Evolutionary conservation across 1,284 basidiomycete species (phyloP).

Genomic region (Bondarzewia mesenterica): DNA sequence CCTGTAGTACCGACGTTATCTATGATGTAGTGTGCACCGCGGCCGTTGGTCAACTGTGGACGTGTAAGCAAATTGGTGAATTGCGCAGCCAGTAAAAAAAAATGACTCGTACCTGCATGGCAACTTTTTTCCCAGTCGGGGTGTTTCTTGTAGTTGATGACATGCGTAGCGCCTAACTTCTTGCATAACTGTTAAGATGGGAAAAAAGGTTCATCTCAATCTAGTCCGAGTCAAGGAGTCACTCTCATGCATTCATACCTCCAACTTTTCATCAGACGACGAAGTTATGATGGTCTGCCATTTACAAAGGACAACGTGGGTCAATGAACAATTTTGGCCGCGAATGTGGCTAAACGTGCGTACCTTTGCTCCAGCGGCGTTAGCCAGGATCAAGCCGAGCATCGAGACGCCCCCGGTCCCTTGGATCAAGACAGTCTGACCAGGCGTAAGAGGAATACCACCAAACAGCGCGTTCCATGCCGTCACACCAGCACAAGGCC

Average conservation of each 20-base stretch:
- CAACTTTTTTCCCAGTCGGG: conserved; percentile 35
- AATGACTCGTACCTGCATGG: conserved; percentile 8
- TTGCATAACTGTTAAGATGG: conserved; percentile 28
- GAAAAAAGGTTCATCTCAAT: background rate
- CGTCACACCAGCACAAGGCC: conserved; percentile 21
- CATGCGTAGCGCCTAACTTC: conserved; percentile 39
- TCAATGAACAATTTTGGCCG: background rate
- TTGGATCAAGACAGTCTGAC: conserved; percentile 7
- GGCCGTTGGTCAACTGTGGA: conserved; percentile 22
- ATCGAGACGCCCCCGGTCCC: conserved; percentile 15
- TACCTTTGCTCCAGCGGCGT: conserved; percentile 39
- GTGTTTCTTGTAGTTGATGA: conserved; percentile 49
- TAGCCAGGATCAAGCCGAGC: conserved; percentile 10
- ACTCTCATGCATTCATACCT: conserved; percentile 11
- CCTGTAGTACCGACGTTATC: conserved; percentile 36
- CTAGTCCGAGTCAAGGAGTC: background rate
- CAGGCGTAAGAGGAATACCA: conserved; percentile 2
- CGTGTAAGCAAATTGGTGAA: background rate
- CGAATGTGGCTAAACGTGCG: background rate
- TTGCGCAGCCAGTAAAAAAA: background rate
- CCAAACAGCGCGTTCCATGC: conserved; percentile 9
- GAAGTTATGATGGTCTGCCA: conserved; percentile 44
- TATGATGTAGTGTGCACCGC: conserved; percentile 35
- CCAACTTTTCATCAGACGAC: conserved; percentile 52
- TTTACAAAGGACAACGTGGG: background rate